Conservation (phyloP, 2,329 filamentous ascomycete genomes). For the Calcarisporium arbuscula region DNA sequence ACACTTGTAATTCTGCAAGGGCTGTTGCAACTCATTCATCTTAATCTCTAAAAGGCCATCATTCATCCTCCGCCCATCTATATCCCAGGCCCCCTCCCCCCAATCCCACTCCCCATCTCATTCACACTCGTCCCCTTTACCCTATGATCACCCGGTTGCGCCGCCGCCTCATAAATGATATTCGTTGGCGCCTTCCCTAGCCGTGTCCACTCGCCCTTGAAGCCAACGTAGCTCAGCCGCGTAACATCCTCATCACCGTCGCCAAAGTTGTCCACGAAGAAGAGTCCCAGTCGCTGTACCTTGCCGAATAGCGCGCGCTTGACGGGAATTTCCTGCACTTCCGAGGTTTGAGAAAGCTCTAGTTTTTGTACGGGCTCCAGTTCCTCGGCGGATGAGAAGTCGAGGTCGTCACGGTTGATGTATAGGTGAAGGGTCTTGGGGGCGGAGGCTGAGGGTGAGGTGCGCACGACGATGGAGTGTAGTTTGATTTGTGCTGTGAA, state of each 20-base stretch:
- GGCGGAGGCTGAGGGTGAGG: slow-evolving; percentile 61
- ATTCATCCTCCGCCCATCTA: slow-evolving; percentile 15
- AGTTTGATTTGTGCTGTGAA: slow-evolving; percentile 94
- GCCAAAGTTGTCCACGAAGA: slow-evolving; percentile 88
- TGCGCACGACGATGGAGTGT: slow-evolving; percentile 80
- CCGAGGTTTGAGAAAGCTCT: slow-evolving; percentile 68
- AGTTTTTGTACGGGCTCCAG: slow-evolving; percentile 67
- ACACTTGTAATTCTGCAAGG: no score
- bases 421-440: slow-evolving; percentile 82
- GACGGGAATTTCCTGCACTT: slow-evolving; percentile 82
- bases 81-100: slow-evolving; percentile 31
- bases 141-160: slow-evolving; percentile 84
- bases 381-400: slow-evolving; percentile 72
- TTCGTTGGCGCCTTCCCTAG: slow-evolving; percentile 65
- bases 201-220: slow-evolving; percentile 91
- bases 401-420: slow-evolving; percentile 79
- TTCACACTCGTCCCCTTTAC: slow-evolving; percentile 51
- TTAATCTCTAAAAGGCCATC: no score
- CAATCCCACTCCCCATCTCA: slow-evolving; percentile 49
- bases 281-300: slow-evolving; percentile 75
- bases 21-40: no score
- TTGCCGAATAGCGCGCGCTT: slow-evolving; percentile 84
- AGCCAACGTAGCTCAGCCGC: slow-evolving; percentile 75
- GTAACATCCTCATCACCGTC: slow-evolving; percentile 75
- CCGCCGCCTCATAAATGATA: slow-evolving; percentile 88